These are phyloP conservation scores for Meyerozyma smithsonii DNA, from an alignment of 1,139 yeast genomes.

Conservation along the genomic window DNA sequence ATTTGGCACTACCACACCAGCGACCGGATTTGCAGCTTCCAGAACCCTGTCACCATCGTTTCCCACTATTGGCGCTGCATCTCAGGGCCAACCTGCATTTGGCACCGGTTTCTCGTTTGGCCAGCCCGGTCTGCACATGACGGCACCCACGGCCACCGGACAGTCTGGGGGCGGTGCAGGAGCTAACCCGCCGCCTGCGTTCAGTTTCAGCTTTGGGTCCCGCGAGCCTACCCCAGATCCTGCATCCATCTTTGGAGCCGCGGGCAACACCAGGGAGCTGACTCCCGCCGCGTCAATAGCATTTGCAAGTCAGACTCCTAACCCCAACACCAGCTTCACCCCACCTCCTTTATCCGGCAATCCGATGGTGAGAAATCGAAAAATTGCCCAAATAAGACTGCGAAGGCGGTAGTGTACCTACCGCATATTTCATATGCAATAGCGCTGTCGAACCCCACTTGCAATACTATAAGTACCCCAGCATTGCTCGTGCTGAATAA, in stretches of 20 bases:
- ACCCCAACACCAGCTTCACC: slow-evolving; percentile 4
- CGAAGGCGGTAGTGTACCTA: slow-evolving; percentile 11
- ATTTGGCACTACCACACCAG: not conserved
- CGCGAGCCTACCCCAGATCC: slow-evolving; percentile 3
- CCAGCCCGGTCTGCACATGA: not conserved
- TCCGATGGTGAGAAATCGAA: slow-evolving; percentile 7
- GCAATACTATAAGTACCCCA: not conserved
- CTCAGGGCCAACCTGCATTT: not conserved
- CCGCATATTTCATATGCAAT: slow-evolving; percentile 1
- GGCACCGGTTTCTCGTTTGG: not conserved
- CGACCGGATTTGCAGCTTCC: not conserved
- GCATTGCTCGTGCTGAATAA: not conserved
- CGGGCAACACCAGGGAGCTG: slow-evolving; percentile 1
- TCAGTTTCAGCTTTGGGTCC: slow-evolving; percentile 1
- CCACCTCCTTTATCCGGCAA: slow-evolving; percentile 5
- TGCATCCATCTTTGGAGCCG: slow-evolving; percentile 2
- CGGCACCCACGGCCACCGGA: not conserved
- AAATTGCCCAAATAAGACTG: slow-evolving; percentile 16
- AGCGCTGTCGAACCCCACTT: slow-evolving; percentile 3
- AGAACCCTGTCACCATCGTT: not conserved
- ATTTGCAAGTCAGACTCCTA: slow-evolving; percentile 2
- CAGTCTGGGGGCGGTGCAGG: not conserved
- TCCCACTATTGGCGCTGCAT: not conserved
- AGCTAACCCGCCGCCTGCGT: not conserved
- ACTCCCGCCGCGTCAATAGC: slow-evolving; percentile 2